Conservation (phyloP, 1,139 yeast species). For the Yarrowia galli region DNA sequence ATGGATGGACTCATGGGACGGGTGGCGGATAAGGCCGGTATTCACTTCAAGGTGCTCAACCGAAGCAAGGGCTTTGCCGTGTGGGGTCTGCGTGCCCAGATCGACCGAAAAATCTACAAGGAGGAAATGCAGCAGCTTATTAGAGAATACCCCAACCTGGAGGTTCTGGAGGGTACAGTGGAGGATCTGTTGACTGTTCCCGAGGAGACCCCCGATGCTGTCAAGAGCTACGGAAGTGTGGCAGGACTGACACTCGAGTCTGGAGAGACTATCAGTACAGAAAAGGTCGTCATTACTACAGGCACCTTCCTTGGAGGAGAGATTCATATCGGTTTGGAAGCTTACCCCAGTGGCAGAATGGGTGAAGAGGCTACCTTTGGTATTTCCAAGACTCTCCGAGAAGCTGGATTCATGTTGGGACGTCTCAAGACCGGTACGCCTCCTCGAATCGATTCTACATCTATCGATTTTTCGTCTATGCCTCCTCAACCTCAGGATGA, state of each 20-base stretch:
- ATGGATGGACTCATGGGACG: slow-evolving; percentile 88
- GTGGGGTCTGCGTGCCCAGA: slow-evolving; percentile 98
- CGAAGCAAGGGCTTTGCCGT: slow-evolving; percentile 95
- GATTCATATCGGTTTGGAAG: slow-evolving; percentile 84
- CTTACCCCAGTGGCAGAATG: slow-evolving; percentile 88
- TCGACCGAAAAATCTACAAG: slow-evolving; percentile 82
- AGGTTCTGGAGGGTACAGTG: slow-evolving; percentile 75
- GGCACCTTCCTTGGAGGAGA: slow-evolving; percentile 97
- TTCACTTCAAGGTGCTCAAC: slow-evolving; percentile 87
- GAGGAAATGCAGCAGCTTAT: slow-evolving; percentile 79
- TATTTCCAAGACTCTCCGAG: slow-evolving; percentile 74
- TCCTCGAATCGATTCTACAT: slow-evolving; percentile 75
- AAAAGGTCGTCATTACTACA: slow-evolving; percentile 85
- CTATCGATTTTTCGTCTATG: slow-evolving; percentile 71
- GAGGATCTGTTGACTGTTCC: slow-evolving; percentile 68
- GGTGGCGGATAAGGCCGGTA: slow-evolving; percentile 90
- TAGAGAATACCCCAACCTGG: slow-evolving; percentile 63
- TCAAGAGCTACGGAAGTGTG: slow-evolving; percentile 48
- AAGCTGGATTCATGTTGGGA: slow-evolving; percentile 84
- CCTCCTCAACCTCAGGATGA: slow-evolving; percentile 77
- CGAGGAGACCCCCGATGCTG: slow-evolving; percentile 45
- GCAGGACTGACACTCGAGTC: slow-evolving; percentile 75
- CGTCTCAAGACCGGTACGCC: slow-evolving; percentile 98
- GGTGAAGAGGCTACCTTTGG: slow-evolving; percentile 95
- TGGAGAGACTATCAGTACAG: slow-evolving; percentile 66